A percentile compares a stretch with the other conserved stretches of the same genome.
phyloP scores from a whole-genome alignment of 352 stramenopile genomes.

The Blastocystis sp. region DNA sequence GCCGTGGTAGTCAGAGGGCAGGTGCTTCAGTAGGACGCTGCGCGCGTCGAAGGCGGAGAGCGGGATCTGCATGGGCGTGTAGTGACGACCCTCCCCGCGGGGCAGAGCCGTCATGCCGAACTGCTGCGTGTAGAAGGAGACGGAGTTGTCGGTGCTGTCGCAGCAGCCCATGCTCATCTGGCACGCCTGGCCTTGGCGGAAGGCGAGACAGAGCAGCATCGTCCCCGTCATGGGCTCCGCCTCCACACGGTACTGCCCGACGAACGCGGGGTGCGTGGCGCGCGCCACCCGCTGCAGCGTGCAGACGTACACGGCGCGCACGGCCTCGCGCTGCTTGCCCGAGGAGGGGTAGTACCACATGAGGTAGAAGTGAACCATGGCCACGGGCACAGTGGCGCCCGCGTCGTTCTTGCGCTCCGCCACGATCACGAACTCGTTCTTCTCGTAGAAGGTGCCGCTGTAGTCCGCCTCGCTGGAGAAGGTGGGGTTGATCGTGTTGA shows the following conservation, averaged over 20 bases:
- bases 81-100: conserved; percentile 9
- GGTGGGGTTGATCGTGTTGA: conserved; percentile 64
- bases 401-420: conserved; percentile 3
- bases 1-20: neutral
- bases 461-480: conserved; percentile 27
- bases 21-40: conserved; percentile 28
- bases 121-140: conserved; percentile 56
- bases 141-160: conserved; percentile 44
- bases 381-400: conserved; percentile 37
- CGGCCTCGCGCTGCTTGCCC: conserved; percentile 20
- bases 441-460: conserved; percentile 43
- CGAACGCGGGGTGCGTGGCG: conserved; percentile 1
- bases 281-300: conserved; percentile 25
- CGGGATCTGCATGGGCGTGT: conserved; percentile 61
- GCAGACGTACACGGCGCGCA: conserved; percentile 51
- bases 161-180: conserved; percentile 68
- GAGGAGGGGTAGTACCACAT: conserved; percentile 58
- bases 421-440: conserved; percentile 69
- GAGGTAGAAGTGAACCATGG: conserved; percentile 65
- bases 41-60: conserved; percentile 15
- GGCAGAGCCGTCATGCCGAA: conserved; percentile 50
- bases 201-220: conserved; percentile 57
- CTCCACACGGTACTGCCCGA: neutral
- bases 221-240: conserved; percentile 36
- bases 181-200: conserved; percentile 47